phyloP scores from a whole-genome alignment of 164 flowering plant genomes.

The Brasenia schreberi region DNA sequence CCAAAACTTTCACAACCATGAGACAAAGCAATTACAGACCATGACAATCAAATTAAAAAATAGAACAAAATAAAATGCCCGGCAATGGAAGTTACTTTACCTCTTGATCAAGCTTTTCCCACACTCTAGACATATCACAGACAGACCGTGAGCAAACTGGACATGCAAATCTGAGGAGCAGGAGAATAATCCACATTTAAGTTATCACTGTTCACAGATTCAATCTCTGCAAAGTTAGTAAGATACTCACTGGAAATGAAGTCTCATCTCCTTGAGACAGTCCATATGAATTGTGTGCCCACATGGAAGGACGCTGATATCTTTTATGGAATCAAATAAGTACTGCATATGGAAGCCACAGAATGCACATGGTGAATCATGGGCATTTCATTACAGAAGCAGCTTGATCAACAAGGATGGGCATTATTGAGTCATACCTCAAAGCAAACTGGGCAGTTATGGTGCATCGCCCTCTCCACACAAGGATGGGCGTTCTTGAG shows the following conservation, averaged over 20 bases:
- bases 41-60: background rate
- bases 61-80: background rate
- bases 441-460: constrained; percentile 81
- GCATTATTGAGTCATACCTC: constrained; percentile 35
- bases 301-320: constrained; percentile 51
- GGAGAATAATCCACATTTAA: background rate
- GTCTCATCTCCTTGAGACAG: constrained; percentile 68
- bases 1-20: background rate
- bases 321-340: constrained; percentile 68
- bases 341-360: constrained; percentile 30
- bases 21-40: background rate
- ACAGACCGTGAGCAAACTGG: constrained; percentile 79
- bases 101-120: constrained; percentile 68
- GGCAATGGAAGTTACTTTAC: constrained; percentile 16
- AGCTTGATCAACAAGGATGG: background rate
- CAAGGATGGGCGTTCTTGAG: constrained; percentile 57
- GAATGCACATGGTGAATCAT: background rate
- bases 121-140: constrained; percentile 57
- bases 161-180: constrained; percentile 51
- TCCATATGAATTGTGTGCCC: constrained; percentile 82
- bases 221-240: background rate
- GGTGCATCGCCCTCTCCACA: constrained; percentile 87
- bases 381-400: background rate
- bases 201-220: background rate
- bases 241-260: constrained; percentile 41